These are phyloP conservation scores for Hanseniaspora lindneri DNA, from an alignment of 805 yeast species.

Conservation along the genomic window DNA sequence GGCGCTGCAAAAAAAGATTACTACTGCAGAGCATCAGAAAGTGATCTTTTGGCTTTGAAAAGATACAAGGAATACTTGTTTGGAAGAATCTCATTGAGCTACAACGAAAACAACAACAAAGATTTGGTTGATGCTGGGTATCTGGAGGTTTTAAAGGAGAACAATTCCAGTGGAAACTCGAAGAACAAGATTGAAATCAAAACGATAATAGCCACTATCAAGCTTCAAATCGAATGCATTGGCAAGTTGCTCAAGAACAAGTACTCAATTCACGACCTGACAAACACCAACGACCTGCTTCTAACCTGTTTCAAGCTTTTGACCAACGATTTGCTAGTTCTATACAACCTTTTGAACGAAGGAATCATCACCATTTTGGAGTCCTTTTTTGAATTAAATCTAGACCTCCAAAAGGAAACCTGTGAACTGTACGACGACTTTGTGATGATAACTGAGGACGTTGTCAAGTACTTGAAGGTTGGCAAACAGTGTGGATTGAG, in stretches of 20 bases:
- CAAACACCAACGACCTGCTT: constrained; percentile 58
- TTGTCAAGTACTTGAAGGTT: constrained; percentile 72
- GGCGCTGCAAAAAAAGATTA: constrained; percentile 20
- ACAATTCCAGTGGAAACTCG: not conserved
- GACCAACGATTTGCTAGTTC: constrained; percentile 75
- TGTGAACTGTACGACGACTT: constrained; percentile 72
- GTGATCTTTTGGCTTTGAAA: constrained; percentile 45
- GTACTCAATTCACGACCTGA: constrained; percentile 63
- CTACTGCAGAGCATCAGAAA: constrained; percentile 22
- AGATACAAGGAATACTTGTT: constrained; percentile 63
- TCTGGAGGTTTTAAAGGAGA: constrained; percentile 3
- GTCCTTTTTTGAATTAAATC: constrained; percentile 87
- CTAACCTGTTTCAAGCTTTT: constrained; percentile 76
- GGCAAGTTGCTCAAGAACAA: constrained; percentile 61
- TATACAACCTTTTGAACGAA: constrained; percentile 85
- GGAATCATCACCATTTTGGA: constrained; percentile 90
- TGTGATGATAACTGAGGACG: constrained; percentile 75
- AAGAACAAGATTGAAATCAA: not conserved
- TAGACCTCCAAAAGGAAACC: constrained; percentile 74
- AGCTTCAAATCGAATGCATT: constrained; percentile 12
- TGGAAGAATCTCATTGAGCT: constrained; percentile 18
- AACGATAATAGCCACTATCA: not conserved
- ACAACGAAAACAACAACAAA: constrained; percentile 4
- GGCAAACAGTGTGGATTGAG: constrained; percentile 86
- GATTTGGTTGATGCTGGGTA: constrained; percentile 31